Evolutionary conservation across 305 asterid species (phyloP), one percentile per base, ranked within the genome.

Genomic region (Fraxinus albicans): DNA sequence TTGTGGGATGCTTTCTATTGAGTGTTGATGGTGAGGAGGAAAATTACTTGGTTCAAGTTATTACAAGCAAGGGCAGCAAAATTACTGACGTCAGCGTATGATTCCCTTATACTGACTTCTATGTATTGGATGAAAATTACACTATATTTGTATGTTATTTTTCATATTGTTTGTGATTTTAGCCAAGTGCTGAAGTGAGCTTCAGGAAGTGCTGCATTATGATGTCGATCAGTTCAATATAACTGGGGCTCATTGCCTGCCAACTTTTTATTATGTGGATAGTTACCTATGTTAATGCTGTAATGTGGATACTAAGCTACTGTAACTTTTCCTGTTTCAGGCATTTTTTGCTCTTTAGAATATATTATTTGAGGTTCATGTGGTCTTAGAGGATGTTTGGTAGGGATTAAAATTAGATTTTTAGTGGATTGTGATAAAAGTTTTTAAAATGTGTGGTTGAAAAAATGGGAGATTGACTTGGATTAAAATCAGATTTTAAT

Each of bases 1-100:
- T 93, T 85, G 86, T 96, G 82, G 99, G 99, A 82, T 93, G 95
- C 88, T 90, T 91, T 88, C 87, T 86, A 42, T 79, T 87, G 83
- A 88, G 85, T 88, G 95, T 89, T 17, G 94, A 88, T n/a, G 92
- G 93, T 21, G 94, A 88, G 76, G 94, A 88, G 86, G 93, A 91
- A 87, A 90, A 85, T 88, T 96, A 95, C 90, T 36, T 86, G 35
- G 91, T 96, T 85, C 98, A 91, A 87, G 89, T 92, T 83, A 90
- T 96, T 89, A 88, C 95, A 40, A 87, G 91, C 94, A 88, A 89
- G 86, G 91, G 83, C 29, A 84, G 88, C 81, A 84, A 74, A 77
- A 86, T 96, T 84, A 88, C 93, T 80, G 88, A 92, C 78, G 98
- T 90, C 55, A 89, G 91, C 86, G 79, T 81, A 78, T 87, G 36